Evolutionary conservation across 148 eudicot genomes (phyloP).

Genomic region (Camellia lanceoleosa): DNA sequence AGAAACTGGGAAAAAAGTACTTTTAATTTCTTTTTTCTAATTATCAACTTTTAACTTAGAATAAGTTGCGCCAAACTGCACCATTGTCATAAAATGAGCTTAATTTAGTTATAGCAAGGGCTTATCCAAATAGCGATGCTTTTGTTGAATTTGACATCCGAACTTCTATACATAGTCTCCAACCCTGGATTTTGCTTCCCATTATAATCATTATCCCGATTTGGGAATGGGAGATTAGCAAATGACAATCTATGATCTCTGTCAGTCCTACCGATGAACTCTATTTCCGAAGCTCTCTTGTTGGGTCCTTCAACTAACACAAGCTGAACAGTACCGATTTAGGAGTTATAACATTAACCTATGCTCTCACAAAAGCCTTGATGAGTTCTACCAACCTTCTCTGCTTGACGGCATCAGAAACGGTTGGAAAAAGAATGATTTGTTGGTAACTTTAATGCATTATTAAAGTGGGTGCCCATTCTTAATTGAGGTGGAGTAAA

Average conservation of each 20-base stretch:
- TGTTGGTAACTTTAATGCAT: too few species aligned
- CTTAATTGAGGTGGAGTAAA: too few species aligned
- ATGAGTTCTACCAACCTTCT: constrained; percentile 47
- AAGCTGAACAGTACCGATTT: background rate
- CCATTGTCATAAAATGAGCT: constrained; percentile 63
- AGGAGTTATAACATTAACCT: constrained; percentile 76
- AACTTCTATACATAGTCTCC: constrained; percentile 84
- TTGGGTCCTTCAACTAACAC: constrained; percentile 68
- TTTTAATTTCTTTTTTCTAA: too few species aligned
- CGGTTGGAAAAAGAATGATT: too few species aligned
- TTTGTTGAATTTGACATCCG: constrained; percentile 59
- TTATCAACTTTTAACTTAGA: too few species aligned
- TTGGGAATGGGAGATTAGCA: constrained; percentile 45
- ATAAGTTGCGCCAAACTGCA: too few species aligned
- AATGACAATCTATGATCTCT: constrained; percentile 82
- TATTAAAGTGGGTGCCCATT: too few species aligned
- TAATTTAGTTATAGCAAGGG: constrained; percentile 76
- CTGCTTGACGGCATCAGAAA: constrained; percentile 57
- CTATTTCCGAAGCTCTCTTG: constrained; percentile 84
- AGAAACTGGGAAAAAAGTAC: too few species aligned
- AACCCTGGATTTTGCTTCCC: constrained; percentile 51
- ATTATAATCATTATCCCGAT: constrained; percentile 32
- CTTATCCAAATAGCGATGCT: constrained; percentile 89
- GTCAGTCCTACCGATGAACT: constrained; percentile 90
- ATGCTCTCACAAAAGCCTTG: constrained; percentile 80